Evolutionary conservation across 2,329 filamentous ascomycete species (phyloP).

Genomic region (Phoma sp.): DNA sequence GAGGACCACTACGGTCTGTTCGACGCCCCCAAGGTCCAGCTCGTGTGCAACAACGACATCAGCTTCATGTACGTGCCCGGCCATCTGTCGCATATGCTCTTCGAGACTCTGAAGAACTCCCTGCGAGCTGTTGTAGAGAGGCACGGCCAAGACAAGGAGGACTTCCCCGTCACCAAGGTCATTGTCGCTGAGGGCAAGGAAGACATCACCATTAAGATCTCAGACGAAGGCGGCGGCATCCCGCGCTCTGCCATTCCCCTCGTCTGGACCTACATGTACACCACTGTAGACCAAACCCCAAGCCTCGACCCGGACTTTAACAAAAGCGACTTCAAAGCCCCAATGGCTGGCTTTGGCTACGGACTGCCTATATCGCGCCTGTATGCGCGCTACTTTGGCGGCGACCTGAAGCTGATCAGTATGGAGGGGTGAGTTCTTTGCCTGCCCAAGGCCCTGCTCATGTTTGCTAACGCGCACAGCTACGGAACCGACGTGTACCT

Average conservation of each 20-base stretch:
- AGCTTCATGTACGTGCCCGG: slow-evolving; percentile 99
- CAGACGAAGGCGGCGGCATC: slow-evolving; percentile 95
- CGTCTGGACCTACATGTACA: slow-evolving; percentile 99
- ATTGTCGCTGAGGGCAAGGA: slow-evolving; percentile 98
- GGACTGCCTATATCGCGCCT: slow-evolving; percentile 91
- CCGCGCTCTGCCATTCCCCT: slow-evolving; percentile 90
- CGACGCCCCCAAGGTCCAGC: slow-evolving; percentile 93
- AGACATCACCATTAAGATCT: slow-evolving; percentile 98
- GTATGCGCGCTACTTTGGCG: slow-evolving; percentile 96
- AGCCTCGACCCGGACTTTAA: slow-evolving; percentile 97
- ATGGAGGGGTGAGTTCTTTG: slow-evolving; percentile 86
- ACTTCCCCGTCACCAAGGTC: slow-evolving; percentile 95
- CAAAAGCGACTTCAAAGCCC: slow-evolving; percentile 98
- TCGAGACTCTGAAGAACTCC: slow-evolving; percentile 98
- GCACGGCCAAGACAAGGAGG: slow-evolving; percentile 92
- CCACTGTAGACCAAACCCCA: slow-evolving; percentile 94
- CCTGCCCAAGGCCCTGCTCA: slow-evolving; percentile 22
- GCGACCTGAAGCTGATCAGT: slow-evolving; percentile 95
- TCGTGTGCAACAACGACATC: slow-evolving; percentile 91
- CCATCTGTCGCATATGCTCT: slow-evolving; percentile 99
- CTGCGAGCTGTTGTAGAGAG: slow-evolving; percentile 94
- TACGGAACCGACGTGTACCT: slow-evolving; percentile 99
- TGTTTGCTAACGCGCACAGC: slow-evolving; percentile 53
- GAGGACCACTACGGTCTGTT: slow-evolving; percentile 98
- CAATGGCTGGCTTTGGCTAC: slow-evolving; percentile 99